These are phyloP conservation scores for Stephania yunnanensis DNA, from an alignment of 164 flowering plant species.

Conservation along the genomic window DNA sequence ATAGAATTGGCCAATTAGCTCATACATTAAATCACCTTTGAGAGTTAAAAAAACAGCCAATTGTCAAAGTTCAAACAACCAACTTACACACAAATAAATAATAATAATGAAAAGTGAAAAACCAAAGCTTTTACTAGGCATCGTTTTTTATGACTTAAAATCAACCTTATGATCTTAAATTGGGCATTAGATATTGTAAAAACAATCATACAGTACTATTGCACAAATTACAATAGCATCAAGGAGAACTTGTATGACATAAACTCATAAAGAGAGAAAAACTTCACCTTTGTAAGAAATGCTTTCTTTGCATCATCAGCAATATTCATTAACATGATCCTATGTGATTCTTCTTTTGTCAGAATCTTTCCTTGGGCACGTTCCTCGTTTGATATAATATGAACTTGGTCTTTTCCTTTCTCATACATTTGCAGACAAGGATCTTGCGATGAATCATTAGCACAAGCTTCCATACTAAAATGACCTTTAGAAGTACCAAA, in stretches of 20 bases:
- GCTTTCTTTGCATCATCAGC: constrained; percentile 67
- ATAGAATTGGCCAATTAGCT: neutral
- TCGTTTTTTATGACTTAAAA: neutral
- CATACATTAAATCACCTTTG: neutral
- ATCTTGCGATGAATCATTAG: constrained; percentile 8
- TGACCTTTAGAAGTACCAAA: constrained; percentile 19
- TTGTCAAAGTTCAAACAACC: no score
- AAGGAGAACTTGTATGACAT: neutral
- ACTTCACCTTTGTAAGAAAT: constrained; percentile 55
- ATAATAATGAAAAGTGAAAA: no score
- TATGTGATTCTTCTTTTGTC: constrained; percentile 21
- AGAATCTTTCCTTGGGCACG: constrained; percentile 10
- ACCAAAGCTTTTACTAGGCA: neutral
- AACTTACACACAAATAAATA: no score
- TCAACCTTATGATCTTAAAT: neutral
- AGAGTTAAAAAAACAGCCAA: no score
- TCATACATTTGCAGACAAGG: constrained; percentile 12
- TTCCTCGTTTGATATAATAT: constrained; percentile 18
- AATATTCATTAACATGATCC: constrained; percentile 81
- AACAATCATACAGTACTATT: neutral
- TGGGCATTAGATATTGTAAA: neutral
- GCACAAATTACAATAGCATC: neutral
- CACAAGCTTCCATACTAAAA: constrained; percentile 17
- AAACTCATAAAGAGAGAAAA: constrained; percentile 6
- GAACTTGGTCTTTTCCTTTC: constrained; percentile 15